Base-by-base conservation (phyloP, 2,329 filamentous ascomycete genomes). In the Diplodia seriata region DNA sequence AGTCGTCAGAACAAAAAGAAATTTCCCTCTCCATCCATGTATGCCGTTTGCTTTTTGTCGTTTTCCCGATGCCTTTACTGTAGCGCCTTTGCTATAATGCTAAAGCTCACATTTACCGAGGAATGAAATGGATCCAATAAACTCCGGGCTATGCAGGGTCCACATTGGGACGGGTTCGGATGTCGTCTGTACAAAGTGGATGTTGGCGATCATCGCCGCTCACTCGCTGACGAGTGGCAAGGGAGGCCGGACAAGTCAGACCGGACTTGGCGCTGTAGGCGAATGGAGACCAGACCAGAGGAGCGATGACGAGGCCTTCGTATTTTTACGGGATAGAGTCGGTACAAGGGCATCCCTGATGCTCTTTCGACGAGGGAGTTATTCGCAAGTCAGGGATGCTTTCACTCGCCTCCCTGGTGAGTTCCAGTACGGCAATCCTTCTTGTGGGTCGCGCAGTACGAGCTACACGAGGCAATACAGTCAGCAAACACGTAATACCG, bases 361-460 rank as follows among this genome's bases (percentile, higher is more conserved):
- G 11, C 18, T 49, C 18, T 26, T n/a, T 11, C 20, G 29, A 62
- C 29, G 23, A 62, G 57, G 43, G 20, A 20, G 29, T n/a, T 50
- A n/a, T 50, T 33, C 40, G 26, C 20, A 26, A 26, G 12, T 20
- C 12, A 29, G 31, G 33, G 40, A 23, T 23, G 9, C 31, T 20
- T 20, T 67, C 43, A 49, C 20, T 6, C 59, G 38, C 66, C 66
- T 14, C 56, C 66, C 29, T 62, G 66, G 29, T 67, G 66, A 12
- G 66, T 67, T 40, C 66, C 66, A 23, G 66, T 43, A 5, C 56
- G 49, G 14, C 66, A 68, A 38, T 68, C 66, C 40, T 68, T 56
- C 66, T 68, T 68, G 66, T 68, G 66, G 14, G 57, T 56, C 36
- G 57, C 15, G 31, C 66, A 68, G 66, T 68, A 68, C 9, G 66